These are phyloP conservation scores for Pichia sp. DNA, from an alignment of 1,139 yeast species.

Conservation along the genomic window DNA sequence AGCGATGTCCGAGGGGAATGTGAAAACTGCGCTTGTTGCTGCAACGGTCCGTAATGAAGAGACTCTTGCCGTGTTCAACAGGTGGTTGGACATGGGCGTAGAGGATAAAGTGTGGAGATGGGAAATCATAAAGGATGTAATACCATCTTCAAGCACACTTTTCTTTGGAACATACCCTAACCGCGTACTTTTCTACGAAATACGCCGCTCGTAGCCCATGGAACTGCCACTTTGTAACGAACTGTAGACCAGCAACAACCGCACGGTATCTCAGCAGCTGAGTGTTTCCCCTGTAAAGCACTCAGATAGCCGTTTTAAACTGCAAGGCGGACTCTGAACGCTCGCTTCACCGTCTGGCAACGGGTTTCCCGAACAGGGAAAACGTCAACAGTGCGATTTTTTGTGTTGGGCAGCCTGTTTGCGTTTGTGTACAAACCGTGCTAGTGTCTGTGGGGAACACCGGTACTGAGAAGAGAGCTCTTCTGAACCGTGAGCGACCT, in stretches of 20 bases:
- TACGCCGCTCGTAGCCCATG: not conserved
- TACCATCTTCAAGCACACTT: not conserved
- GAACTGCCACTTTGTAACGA: not conserved
- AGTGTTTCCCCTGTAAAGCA: too few relatives aligned
- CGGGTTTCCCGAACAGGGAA: not conserved
- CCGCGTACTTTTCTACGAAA: constrained; percentile 2
- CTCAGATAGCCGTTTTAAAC: too few relatives aligned
- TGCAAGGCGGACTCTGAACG: too few relatives aligned
- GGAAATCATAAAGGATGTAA: constrained; percentile 11
- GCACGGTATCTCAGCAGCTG: too few relatives aligned
- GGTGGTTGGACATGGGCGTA: constrained; percentile 29
- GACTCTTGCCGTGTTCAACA: constrained; percentile 52
- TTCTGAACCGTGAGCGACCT: too few relatives aligned
- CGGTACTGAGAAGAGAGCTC: too few relatives aligned
- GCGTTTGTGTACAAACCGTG: too few relatives aligned
- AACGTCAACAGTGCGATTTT: constrained; percentile 1
- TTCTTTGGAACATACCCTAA: constrained; percentile 4
- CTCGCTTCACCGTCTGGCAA: too few relatives aligned
- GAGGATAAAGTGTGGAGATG: constrained; percentile 22
- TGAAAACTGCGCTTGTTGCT: constrained; percentile 41
- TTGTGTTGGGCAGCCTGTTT: constrained; percentile 1
- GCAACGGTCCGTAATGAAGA: constrained; percentile 65
- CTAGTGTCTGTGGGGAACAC: too few relatives aligned
- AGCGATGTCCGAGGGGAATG: constrained; percentile 20
- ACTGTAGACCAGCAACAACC: too few relatives aligned